Percentiles rank a stretch among this genome's conserved stretches.
These are phyloP conservation scores for Chaetoscypha palmicola DNA, from an alignment of 2,329 filamentous ascomycete genomes.

Conservation along the genomic window DNA sequence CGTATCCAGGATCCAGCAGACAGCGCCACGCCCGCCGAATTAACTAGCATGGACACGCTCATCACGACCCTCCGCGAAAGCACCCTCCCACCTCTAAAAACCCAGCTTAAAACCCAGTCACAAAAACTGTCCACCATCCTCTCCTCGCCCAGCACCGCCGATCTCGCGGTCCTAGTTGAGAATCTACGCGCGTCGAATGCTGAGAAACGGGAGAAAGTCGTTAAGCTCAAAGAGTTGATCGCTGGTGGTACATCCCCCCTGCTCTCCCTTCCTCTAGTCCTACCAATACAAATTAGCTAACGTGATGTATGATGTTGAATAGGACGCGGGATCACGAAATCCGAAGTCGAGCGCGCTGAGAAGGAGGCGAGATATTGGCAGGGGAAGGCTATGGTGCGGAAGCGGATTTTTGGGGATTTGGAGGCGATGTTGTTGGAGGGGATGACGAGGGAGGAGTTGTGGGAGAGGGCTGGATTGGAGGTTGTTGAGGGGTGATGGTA, in stretches of 20 bases:
- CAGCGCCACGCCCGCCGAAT: conserved; percentile 39
- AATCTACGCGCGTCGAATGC: conserved; percentile 39
- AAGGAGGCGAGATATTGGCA: conserved; percentile 40
- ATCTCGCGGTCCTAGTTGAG: conserved; percentile 39
- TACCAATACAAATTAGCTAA: neutral
- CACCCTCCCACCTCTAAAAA: conserved; percentile 40
- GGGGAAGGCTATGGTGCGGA: conserved; percentile 26
- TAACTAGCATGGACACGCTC: conserved; percentile 42
- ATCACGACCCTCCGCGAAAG: conserved; percentile 39
- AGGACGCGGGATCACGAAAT: conserved; percentile 33
- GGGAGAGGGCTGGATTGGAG: conserved; percentile 33
- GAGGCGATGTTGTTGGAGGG: conserved; percentile 39
- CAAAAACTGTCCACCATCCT: conserved; percentile 34
- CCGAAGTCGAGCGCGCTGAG: conserved; percentile 41
- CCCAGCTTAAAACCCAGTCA: conserved; percentile 41
- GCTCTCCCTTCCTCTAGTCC: neutral
- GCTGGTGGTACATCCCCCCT: neutral
- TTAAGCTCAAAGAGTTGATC: conserved; percentile 34
- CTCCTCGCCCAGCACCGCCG: conserved; percentile 42
- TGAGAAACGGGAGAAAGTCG: conserved; percentile 35
- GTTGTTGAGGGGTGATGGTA: conserved; percentile 11
- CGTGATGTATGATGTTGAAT: too few relatives aligned
- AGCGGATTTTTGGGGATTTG: conserved; percentile 25
- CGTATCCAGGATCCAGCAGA: conserved; percentile 41
- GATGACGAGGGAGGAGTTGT: conserved; percentile 41